A percentile compares a stretch with the other conserved stretches of the same genome.
These are phyloP conservation scores for Ehretia macrophylla DNA, from an alignment of 257 asterid species.

Conservation along the genomic window DNA sequence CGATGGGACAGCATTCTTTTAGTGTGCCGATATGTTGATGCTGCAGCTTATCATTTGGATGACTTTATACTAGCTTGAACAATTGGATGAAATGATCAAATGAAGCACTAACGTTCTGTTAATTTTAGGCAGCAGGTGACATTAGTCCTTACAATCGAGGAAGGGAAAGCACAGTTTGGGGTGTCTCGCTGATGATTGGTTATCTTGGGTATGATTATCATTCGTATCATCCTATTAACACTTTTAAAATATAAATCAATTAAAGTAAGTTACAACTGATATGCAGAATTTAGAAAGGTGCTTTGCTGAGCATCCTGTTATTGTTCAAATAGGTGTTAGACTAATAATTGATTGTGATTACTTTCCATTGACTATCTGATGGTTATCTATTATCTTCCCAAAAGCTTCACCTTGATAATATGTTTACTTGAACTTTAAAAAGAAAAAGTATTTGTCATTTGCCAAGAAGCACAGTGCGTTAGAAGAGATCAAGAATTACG, in stretches of 20 bases:
- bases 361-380: no score
- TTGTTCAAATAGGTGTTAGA: no score
- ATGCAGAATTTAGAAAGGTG: not conserved
- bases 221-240: not conserved
- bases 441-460: not conserved
- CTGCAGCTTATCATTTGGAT: not conserved
- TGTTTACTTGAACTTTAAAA: no score
- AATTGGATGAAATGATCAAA: not conserved
- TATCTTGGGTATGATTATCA: slow-evolving; percentile 78
- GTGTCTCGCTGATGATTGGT: slow-evolving; percentile 95
- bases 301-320: no score
- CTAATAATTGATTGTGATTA: no score
- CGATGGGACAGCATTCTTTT: no score
- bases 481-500: slow-evolving; percentile 4
- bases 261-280: not conserved
- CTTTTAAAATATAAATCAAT: not conserved
- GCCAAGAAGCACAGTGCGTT: not conserved
- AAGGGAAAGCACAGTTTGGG: slow-evolving; percentile 97
- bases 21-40: no score
- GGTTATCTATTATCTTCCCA: no score
- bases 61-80: not conserved
- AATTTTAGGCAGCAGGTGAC: slow-evolving; percentile 73
- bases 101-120: slow-evolving; percentile 12
- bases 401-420: no score
- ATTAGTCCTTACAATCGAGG: slow-evolving; percentile 75